phyloP scores from a whole-genome alignment of 441 rosid genomes.

The Dalechampia spathulata region DNA sequence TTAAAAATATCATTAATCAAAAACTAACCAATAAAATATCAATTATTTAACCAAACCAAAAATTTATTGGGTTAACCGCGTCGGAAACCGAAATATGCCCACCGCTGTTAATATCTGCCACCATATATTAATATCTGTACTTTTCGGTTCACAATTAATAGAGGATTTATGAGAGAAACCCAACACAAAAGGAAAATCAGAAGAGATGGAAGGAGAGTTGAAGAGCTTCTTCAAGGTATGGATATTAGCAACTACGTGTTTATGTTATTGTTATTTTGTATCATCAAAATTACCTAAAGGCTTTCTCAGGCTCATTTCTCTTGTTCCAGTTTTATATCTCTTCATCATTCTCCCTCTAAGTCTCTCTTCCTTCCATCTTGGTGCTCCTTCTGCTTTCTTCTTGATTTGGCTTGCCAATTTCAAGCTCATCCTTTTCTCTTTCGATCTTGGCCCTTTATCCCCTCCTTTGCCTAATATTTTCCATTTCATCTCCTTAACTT shows the following conservation, averaged over 20 bases:
- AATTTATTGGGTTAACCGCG: no score
- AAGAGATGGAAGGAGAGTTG: conserved; percentile 29
- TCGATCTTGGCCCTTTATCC: conserved; percentile 43
- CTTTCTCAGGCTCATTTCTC: conserved; percentile 35
- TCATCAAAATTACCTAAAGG: conserved; percentile 37
- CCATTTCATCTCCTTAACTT: conserved; percentile 40
- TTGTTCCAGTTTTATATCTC: conserved; percentile 40
- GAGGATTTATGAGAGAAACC: no score
- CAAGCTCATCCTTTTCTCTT: conserved; percentile 65
- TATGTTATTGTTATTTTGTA: conserved; percentile 42
- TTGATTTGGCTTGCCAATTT: conserved; percentile 56
- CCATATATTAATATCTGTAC: no score
- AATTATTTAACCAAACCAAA: no score
- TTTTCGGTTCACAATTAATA: no score
- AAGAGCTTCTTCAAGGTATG: conserved; percentile 41
- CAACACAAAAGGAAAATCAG: no score
- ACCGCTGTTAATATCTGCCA: no score
- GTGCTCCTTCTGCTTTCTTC: conserved; percentile 32
- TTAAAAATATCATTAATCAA: no score
- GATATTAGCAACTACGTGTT: conserved; percentile 26
- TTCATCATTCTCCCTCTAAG: conserved; percentile 46
- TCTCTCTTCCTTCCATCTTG: conserved; percentile 33
- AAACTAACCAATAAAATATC: no score
- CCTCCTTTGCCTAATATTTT: conserved; percentile 28
- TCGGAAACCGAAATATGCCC: no score